Conservation (phyloP, 148 eudicot genomes). For the Rhododendron williamsianum region DNA sequence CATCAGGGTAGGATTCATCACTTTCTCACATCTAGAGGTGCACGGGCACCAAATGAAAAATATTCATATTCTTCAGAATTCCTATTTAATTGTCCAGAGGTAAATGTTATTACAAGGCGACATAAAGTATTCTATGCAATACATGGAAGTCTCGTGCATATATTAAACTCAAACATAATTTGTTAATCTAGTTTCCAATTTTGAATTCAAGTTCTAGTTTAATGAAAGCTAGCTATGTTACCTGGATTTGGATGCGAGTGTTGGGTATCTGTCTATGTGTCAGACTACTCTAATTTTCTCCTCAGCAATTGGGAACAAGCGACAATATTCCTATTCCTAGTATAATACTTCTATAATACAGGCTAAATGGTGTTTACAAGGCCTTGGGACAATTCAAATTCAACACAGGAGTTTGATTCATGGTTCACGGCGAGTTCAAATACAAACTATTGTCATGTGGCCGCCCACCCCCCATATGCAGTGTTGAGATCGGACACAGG, state of each 20-base stretch:
- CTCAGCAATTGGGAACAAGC: background rate
- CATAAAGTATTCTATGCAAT: background rate
- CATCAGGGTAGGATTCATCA: background rate
- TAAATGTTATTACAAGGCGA: background rate
- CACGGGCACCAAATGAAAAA: background rate
- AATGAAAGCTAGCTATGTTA: background rate
- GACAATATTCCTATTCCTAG: background rate
- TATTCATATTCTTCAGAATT: background rate
- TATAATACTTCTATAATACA: background rate
- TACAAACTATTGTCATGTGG: background rate
- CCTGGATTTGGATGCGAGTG: background rate
- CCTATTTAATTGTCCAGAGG: background rate
- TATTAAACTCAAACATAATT: background rate
- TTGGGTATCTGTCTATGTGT: background rate
- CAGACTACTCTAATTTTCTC: background rate
- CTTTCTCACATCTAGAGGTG: background rate
- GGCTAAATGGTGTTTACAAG: background rate
- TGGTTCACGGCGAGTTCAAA: background rate
- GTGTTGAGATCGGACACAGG: background rate
- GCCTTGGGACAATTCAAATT: background rate
- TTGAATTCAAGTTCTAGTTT: background rate
- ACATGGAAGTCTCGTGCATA: background rate
- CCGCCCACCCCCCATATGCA: background rate
- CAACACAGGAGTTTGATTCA: background rate
- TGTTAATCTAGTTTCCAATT: background rate